These are phyloP conservation scores for Penicillium thymicola DNA, from an alignment of 2,329 filamentous ascomycete species.

Conservation along the genomic window DNA sequence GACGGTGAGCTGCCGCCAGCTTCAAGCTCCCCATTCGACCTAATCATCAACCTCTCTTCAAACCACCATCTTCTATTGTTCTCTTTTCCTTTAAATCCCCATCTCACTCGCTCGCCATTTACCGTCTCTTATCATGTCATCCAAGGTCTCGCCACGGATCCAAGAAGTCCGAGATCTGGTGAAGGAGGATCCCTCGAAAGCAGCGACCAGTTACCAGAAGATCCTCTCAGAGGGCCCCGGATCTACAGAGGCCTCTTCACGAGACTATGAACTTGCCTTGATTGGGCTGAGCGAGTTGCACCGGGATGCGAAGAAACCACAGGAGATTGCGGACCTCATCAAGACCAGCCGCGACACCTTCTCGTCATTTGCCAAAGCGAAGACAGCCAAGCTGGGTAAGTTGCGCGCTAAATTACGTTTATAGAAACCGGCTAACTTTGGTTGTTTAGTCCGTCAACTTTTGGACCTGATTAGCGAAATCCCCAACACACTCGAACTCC, in stretches of 20 bases:
- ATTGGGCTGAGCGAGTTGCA: conserved; percentile 90
- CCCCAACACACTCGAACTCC: conserved; percentile 89
- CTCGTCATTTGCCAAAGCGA: conserved; percentile 96
- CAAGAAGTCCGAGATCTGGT: conserved; percentile 82
- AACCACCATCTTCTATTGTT: conserved; percentile 11
- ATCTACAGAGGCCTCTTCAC: conserved; percentile 77
- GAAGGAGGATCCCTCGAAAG: conserved; percentile 76
- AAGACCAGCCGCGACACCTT: conserved; percentile 86
- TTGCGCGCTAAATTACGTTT: not conserved
- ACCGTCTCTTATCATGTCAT: conserved; percentile 40
- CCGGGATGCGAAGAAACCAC: conserved; percentile 71
- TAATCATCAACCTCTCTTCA: conserved; percentile 18
- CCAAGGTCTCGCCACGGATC: conserved; percentile 63
- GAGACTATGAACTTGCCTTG: conserved; percentile 87
- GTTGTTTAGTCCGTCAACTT: conserved; percentile 75
- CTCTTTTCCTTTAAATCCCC: not conserved
- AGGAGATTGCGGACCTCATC: conserved; percentile 85
- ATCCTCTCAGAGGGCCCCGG: conserved; percentile 83
- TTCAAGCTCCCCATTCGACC: conserved; percentile 25
- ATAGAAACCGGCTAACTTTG: not conserved
- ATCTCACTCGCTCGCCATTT: not conserved
- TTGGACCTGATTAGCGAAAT: conserved; percentile 94
- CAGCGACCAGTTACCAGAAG: conserved; percentile 83
- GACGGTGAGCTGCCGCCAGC: conserved; percentile 27
- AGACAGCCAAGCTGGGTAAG: conserved; percentile 95